Percentiles rank a stretch among this genome's conserved stretches.
These are phyloP conservation scores for Xylaria longipes DNA, from an alignment of 495 filamentous ascomycete genomes.

Conservation along the genomic window DNA sequence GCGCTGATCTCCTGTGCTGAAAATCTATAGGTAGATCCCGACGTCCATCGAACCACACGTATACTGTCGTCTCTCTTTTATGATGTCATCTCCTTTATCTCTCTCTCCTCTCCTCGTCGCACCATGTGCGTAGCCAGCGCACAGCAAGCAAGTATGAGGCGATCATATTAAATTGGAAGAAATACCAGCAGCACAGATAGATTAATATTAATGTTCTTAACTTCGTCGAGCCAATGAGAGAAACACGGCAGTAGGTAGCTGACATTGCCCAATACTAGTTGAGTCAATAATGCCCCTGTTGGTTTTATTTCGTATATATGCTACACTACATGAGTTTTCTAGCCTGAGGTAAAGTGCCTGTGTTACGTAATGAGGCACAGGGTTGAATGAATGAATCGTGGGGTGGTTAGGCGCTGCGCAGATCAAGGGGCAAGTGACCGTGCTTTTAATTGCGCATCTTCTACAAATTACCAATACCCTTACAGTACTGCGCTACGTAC, in stretches of 20 bases:
- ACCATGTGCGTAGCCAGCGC: background rate
- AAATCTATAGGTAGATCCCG: conserved; percentile 19
- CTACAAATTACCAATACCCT: conserved; percentile 20
- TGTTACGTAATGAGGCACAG: background rate
- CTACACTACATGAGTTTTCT: background rate
- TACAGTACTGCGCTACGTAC: background rate
- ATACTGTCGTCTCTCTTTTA: background rate
- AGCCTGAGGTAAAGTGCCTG: background rate
- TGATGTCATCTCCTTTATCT: conserved; percentile 9
- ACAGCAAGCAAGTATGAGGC: background rate
- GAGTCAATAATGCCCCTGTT: background rate
- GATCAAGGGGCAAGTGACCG: conserved; percentile 11
- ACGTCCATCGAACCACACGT: background rate
- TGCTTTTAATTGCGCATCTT: conserved; percentile 13
- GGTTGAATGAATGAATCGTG: conserved; percentile 21
- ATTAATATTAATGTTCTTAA: background rate
- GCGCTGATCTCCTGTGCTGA: conserved; percentile 7
- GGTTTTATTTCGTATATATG: background rate
- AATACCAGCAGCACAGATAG: background rate
- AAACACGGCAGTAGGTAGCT: background rate
- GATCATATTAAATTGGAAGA: background rate
- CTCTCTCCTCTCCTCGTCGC: background rate
- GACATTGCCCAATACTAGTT: background rate
- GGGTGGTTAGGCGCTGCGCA: conserved; percentile 12
- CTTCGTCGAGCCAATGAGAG: background rate